These are phyloP conservation scores for Bruguiera sexangula DNA, from an alignment of 345 rosid genomes.

Conservation along the genomic window DNA sequence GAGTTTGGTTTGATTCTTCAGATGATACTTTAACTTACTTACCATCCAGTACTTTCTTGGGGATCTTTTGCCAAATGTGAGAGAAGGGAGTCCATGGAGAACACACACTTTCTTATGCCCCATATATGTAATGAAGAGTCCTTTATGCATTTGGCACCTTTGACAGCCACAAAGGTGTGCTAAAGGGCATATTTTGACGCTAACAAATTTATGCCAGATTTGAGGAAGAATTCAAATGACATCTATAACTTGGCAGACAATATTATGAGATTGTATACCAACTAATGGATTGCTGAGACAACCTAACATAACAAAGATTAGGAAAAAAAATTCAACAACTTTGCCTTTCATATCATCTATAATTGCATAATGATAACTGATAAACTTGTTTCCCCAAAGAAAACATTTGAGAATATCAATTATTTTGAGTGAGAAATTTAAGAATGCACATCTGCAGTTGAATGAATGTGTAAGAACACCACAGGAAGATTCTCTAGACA, in stretches of 20 bases:
- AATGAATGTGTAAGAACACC: not conserved
- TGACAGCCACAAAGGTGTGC: slow-evolving; percentile 91
- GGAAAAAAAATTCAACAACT: not conserved
- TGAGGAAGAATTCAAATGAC: slow-evolving; percentile 6
- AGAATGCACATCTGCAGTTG: no score
- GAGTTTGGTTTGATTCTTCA: slow-evolving; percentile 41
- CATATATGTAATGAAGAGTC: slow-evolving; percentile 50
- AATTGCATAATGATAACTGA: not conserved
- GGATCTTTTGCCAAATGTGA: slow-evolving; percentile 93
- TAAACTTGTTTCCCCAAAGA: not conserved
- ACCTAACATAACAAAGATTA: not conserved
- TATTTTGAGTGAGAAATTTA: not conserved
- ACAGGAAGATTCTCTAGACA: no score
- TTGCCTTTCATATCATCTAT: not conserved
- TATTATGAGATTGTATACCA: not conserved
- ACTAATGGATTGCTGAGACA: not conserved
- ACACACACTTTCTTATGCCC: slow-evolving; percentile 78
- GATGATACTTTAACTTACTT: slow-evolving; percentile 30
- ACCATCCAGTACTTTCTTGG: slow-evolving; percentile 66
- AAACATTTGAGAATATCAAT: not conserved
- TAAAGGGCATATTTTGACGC: not conserved
- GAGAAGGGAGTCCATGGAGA: slow-evolving; percentile 90
- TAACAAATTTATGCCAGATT: slow-evolving; percentile 13
- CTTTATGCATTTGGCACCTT: slow-evolving; percentile 77
- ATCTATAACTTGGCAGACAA: not conserved